Evolutionary conservation across 768 basidiomycete species (phyloP).

Genomic region (Candolleomyces eurysporus): DNA sequence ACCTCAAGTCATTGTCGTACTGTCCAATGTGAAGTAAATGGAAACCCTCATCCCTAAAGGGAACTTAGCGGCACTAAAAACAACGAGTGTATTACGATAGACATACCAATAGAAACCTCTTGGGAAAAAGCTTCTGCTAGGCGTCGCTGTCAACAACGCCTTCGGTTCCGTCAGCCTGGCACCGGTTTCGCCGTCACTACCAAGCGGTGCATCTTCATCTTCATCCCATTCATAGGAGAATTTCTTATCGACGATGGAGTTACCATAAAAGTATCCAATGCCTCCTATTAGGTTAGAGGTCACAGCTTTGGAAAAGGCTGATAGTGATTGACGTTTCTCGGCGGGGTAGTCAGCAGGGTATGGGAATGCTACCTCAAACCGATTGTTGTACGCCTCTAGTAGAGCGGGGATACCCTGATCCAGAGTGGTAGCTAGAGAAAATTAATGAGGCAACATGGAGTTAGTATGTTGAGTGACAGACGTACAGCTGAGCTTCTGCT

Average conservation of each 20-base stretch:
- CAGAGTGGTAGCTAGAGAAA: conserved; percentile 53
- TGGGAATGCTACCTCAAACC: conserved; percentile 73
- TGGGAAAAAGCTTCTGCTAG: conserved; percentile 95
- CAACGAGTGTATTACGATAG: neutral
- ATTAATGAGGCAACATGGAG: conserved; percentile 1
- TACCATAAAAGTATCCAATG: conserved; percentile 93
- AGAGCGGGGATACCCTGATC: conserved; percentile 71
- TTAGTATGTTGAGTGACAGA: conserved; percentile 3
- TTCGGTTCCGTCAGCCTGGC: conserved; percentile 71
- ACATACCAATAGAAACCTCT: conserved; percentile 92
- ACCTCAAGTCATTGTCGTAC: conserved; percentile 85
- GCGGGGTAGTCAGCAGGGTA: conserved; percentile 52
- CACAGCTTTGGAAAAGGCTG: conserved; percentile 80
- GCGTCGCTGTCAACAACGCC: conserved; percentile 85
- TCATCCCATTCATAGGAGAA: conserved; percentile 94
- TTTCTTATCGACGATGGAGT: conserved; percentile 78
- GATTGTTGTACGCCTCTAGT: conserved; percentile 54
- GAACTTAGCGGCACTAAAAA: conserved; percentile 11
- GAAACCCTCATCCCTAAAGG: conserved; percentile 91
- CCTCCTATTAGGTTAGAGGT: conserved; percentile 92
- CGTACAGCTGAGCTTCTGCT: conserved; percentile 65
- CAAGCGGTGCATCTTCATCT: conserved; percentile 41
- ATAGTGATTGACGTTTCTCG: conserved; percentile 47
- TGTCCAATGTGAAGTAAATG: conserved; percentile 88
- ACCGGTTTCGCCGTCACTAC: conserved; percentile 43